phyloP scores from a whole-genome alignment of 345 rosid species.

The Leavenworthia alabamica region DNA sequence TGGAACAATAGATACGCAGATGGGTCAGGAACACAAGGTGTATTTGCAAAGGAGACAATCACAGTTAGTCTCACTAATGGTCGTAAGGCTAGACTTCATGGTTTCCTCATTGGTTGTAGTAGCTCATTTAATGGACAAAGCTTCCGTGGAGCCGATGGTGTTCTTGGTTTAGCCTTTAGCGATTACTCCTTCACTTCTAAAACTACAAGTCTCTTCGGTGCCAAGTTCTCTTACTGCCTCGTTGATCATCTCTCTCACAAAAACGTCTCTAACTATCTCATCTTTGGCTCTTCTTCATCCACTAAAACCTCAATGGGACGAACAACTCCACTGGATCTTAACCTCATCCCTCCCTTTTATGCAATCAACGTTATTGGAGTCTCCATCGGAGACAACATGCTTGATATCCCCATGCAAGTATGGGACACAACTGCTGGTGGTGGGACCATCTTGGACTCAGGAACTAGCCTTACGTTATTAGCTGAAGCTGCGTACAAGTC shows the following conservation, averaged over 20 bases:
- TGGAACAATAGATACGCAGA: conserved; percentile 46
- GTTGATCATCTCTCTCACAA: conserved; percentile 51
- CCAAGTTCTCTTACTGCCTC: conserved; percentile 56
- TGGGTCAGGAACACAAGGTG: conserved; percentile 41
- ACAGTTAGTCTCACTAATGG: conserved; percentile 30
- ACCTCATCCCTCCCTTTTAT: conserved; percentile 37
- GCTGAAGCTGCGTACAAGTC: conserved; percentile 36
- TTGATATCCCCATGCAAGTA: conserved; percentile 38
- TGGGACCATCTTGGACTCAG: conserved; percentile 54
- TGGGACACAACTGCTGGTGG: conserved; percentile 42
- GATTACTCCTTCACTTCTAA: conserved; percentile 41
- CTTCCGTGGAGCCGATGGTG: conserved; percentile 43
- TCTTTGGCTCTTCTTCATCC: conserved; percentile 37
- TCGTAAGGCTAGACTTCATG: conserved; percentile 18
- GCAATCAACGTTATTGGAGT: conserved; percentile 42
- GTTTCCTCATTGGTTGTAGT: conserved; percentile 50
- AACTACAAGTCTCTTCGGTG: conserved; percentile 28
- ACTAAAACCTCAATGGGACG: neutral
- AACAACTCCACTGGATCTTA: conserved; percentile 41
- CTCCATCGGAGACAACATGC: conserved; percentile 35
- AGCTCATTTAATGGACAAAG: conserved; percentile 28
- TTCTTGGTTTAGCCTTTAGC: conserved; percentile 46
- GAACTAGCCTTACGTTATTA: conserved; percentile 41
- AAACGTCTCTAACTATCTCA: conserved; percentile 43
- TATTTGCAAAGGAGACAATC: conserved; percentile 53